Evolutionary conservation across 129 eudicot species (phyloP), one percentile per base, ranked within the genome.

Genomic region (Tanacetum coccineum): DNA sequence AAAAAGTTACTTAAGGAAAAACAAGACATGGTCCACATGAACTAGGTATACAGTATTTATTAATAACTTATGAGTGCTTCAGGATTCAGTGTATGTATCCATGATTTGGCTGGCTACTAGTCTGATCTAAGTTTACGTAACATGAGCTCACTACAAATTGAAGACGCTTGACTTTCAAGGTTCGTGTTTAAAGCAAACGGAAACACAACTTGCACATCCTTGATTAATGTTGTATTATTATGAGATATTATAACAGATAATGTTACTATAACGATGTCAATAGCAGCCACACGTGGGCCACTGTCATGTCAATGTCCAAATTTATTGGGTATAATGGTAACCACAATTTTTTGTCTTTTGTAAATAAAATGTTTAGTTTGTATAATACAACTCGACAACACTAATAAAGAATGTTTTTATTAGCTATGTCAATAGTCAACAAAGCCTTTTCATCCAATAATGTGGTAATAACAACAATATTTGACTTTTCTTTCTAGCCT

Each of bases 391-490:
- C 25, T 4, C 13, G 55, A 59, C 59, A 48, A 6, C 10, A 15
- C 4, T 26, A 26, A 32, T 48, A n/a, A 22, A 71, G 40, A 32
- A 60, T 21, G 8, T 53, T 45, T 28, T 18, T 59, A 70, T 59
- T 36, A 30, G 61, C 14, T 26, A 19, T 71, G 45, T 71, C 60
- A 72, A 36, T 62, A 50, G 70, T 72, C 76, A 72, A 72, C 36
- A 65, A 39, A 49, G 36, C 39, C 9, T 66, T 58, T 66, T 55
- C 44, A 32, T 74, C 67, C 66, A 74, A 74, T 72, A 63, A 63
- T 63, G 64, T 15, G 64, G 26, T 63, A 59, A 30, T 58, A 30
- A 67, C 67, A 62, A 39, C 70, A 47, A 6, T 9, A 48, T 58
- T 15, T 66, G 78, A 74, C 79, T 47, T 58, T 70, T 47, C 39